Base-by-base conservation (phyloP, 164 flowering plant genomes). In the Taxillus chinensis region DNA sequence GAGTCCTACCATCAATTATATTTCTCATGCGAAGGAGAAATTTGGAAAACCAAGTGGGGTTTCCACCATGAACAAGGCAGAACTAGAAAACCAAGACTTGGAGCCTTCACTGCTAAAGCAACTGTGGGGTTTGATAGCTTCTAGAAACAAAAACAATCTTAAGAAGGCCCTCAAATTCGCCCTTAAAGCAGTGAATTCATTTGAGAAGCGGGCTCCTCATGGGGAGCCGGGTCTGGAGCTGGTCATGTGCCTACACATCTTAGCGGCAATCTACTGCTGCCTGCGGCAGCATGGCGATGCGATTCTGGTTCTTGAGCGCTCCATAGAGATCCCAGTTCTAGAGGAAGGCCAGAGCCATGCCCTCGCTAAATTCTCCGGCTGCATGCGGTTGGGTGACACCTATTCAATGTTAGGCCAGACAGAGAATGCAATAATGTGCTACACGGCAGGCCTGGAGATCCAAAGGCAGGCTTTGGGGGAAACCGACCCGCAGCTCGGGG, bases 371-470 rank as follows among this genome's bases (percentile, higher is more conserved):
- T 81, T 80, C 64, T 73, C 85, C 3, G 87, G 87, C 16, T 79
- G 82, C 62, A 83, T 83, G 87, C 83, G 77, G 67, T 68, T 83
- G 41, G 87, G 87, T 12, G 87, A 83, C 54, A 77, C 80, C 41
- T 83, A 83, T 64, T 78, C 82, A 39, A 67, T 79, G 81, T 13
- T 79, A 41, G 83, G 87, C 4, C 82, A 79, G 65, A 66, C 73
- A 55, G 85, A 83, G 75, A 83, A 80, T 49, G 75, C 85, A 1
- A 66, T 83, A 40, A 62, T 81, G 57, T 71, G 67, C 57, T 83
- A 83, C 65, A 72, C 79, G 7, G 82, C 85, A 43, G 87, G 87
- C 13, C 42, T 83, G 64, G 87, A 83, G 73, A 79, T 83, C 57
- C 87, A 83, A 57, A 70, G 69, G 50, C 82, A 81, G 58, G 73